These are phyloP conservation scores for Magnolia kwangsiensis DNA, from an alignment of 164 flowering plant species.

Conservation along the genomic window DNA sequence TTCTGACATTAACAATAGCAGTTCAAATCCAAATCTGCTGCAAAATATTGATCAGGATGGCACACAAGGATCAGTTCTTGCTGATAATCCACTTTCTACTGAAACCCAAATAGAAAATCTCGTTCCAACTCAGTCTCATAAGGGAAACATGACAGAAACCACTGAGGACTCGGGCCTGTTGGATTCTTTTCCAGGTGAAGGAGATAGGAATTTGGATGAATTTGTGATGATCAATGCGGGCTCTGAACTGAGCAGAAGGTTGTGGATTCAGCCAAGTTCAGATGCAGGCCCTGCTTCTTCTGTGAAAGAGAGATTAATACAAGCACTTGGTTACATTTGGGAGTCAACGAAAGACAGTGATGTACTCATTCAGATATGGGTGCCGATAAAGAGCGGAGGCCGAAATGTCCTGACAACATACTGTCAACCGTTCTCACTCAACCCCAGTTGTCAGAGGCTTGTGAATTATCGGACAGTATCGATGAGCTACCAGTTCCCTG, in stretches of 20 bases:
- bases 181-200: conserved; percentile 22
- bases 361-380: conserved; percentile 80
- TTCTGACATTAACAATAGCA: conserved; percentile 27
- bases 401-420: conserved; percentile 51
- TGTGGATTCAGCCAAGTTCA: conserved; percentile 55
- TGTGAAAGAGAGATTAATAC: conserved; percentile 56
- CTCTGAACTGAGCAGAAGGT: conserved; percentile 40
- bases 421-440: conserved; percentile 53
- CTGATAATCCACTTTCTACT: conserved; percentile 19
- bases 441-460: conserved; percentile 42
- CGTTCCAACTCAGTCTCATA: conserved; percentile 13
- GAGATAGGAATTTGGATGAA: not conserved
- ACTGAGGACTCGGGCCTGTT: conserved; percentile 15
- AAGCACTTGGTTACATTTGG: conserved; percentile 46
- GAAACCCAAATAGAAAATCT: conserved; percentile 16
- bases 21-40: conserved; percentile 16
- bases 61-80: conserved; percentile 22
- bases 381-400: conserved; percentile 57
- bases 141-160: conserved; percentile 11
- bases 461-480: conserved; percentile 62
- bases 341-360: conserved; percentile 42
- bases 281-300: conserved; percentile 32
- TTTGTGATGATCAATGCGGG: not conserved
- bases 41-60: conserved; percentile 28
- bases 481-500: conserved; percentile 52